Base-by-base conservation (phyloP, 148 eudicot species). In the Camellia granthamiana region DNA sequence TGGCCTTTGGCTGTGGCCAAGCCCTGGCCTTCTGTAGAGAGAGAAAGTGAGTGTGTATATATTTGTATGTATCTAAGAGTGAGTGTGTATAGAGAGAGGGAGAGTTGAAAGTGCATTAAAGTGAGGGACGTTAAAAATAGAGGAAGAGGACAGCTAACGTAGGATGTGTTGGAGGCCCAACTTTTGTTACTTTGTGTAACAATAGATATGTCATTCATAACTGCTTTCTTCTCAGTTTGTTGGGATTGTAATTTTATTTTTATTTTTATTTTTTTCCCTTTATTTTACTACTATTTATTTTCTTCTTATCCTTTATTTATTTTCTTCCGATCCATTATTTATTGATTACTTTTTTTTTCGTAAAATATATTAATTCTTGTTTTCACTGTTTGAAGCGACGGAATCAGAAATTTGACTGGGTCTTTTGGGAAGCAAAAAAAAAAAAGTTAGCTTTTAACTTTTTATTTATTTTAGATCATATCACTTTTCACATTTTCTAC, bases 81-180 rank as follows among this genome's bases (percentile, higher is more conserved):
- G 38, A n/a, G 73, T 4, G 15, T 10, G 56, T 18, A 11, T 14
- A 72, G 52, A 52, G 60, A 61, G 21, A 10, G 84, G 68, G 76
- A 47, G 69, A 4, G 8, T 69, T 18, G 67, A 2, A 38, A 12
- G 68, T 19, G 76, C 18, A 68, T 78, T 78, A 62, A 79, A 79
- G 81, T 67, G 77, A 72, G 77, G 70, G 60, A 64, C 46, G 76
- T 71, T 60, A 66, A 81, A 42, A 63, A 47, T 30, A 43, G 64
- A 52, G 18, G 58, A 80, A 64, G 55, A 43, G 42, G 68, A 42
- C 69, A 83, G 75, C 85, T 42, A 83, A 83, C 81, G 82, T 74
- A 74, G 64, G 70, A 78, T 78, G 54, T 44, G 46, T 63, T 38
- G 63, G 62, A 47, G 51, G 13, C 68, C 66, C 18, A 55, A n/a